A percentile compares a stretch with the other conserved stretches of the same genome.
Evolutionary conservation across 75 land plant genomes (phyloP).

Genomic region (Sequoiadendron giganteum): DNA sequence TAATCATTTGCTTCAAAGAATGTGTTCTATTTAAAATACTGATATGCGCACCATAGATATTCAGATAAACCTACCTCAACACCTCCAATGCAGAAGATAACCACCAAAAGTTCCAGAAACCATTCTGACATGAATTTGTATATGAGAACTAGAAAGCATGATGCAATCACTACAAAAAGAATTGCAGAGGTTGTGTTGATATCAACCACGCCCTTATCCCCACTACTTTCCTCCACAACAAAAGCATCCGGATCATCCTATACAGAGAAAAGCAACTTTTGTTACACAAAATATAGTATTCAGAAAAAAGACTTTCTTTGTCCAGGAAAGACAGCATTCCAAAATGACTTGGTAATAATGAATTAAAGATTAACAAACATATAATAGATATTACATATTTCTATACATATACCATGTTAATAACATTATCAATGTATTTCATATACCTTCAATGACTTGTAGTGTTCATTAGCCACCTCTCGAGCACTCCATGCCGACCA

Average conservation of each 20-base stretch:
- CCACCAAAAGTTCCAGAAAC: slow-evolving; percentile 88
- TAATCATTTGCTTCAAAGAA: not conserved
- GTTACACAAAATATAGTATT: not conserved
- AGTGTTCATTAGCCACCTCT: slow-evolving; percentile 68
- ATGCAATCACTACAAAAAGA: slow-evolving; percentile 84
- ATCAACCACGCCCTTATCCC: slow-evolving; percentile 62
- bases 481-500: slow-evolving; percentile 95
- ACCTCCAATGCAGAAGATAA: slow-evolving; percentile 94
- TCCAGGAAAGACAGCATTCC: not conserved
- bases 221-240: slow-evolving; percentile 24
- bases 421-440: not conserved
- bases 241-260: slow-evolving; percentile 72
- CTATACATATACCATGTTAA: not conserved
- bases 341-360: not conserved
- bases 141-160: slow-evolving; percentile 83
- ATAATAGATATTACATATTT: not conserved
- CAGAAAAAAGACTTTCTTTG: not conserved
- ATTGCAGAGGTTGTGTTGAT: slow-evolving; percentile 78
- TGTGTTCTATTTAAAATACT: not conserved
- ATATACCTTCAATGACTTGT: slow-evolving; percentile 61
- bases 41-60: not conserved
- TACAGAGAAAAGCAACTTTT: not conserved
- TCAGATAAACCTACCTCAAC: slow-evolving; percentile 62
- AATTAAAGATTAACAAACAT: not conserved
- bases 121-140: slow-evolving; percentile 85